phyloP scores from a whole-genome alignment of 495 filamentous ascomycete genomes.

The Rusavskia elegans region DNA sequence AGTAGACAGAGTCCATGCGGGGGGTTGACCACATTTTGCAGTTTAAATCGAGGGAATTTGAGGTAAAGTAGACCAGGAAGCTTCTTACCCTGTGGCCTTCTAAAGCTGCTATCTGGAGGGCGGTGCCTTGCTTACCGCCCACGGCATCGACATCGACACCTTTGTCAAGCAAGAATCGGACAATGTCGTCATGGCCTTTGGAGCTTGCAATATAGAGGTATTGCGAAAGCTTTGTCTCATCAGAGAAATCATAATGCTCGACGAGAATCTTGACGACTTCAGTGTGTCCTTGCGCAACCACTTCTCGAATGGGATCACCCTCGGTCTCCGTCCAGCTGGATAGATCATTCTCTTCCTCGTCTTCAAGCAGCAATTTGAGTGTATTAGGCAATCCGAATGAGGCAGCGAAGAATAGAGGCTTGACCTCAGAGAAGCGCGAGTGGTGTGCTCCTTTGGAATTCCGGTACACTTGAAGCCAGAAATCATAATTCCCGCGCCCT shows the following conservation, averaged over 20 bases:
- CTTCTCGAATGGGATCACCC: not conserved
- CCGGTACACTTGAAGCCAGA: not conserved
- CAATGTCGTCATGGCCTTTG: not conserved
- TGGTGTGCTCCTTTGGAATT: not conserved
- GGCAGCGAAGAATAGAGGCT: not conserved
- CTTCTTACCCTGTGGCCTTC: not conserved
- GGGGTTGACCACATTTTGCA: no score
- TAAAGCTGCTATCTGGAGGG: not conserved
- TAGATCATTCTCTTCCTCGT: not conserved
- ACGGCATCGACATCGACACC: not conserved
- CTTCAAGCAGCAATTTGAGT: not conserved
- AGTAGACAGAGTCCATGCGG: no score
- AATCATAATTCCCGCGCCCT: not conserved
- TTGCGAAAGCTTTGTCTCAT: not conserved
- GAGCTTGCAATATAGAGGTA: not conserved
- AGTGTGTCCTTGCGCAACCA: not conserved
- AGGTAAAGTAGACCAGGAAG: no score
- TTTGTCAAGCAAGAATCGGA: not conserved
- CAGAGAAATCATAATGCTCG: not conserved
- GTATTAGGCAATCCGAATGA: not conserved
- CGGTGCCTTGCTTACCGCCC: not conserved
- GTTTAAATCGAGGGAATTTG: no score
- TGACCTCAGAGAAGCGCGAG: not conserved
- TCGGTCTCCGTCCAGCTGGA: not conserved
- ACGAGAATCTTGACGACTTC: not conserved